Evolutionary conservation across 257 asterid genomes (phyloP), one percentile per base, ranked within the genome.

Genomic region (Eustoma russellianum): DNA sequence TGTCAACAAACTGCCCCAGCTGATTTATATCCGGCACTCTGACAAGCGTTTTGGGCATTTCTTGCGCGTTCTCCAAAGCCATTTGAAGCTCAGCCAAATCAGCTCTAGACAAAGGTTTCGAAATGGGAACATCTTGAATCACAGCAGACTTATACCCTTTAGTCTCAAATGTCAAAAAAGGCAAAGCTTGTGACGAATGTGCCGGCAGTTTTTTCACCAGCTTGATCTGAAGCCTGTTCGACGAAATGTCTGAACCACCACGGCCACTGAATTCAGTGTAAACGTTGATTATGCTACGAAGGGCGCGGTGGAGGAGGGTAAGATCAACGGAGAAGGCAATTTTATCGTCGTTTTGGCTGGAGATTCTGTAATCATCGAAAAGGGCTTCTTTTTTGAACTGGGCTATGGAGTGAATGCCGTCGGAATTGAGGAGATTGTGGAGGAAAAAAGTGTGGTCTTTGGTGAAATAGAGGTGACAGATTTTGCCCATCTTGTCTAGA

Each of bases 271-370:
- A 71, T 40, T 74, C 77, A 48, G 73, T 57, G 67, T 75, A 77
- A 74, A 83, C 65, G 66, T 86, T 59, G 74, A 90, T 77, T 74
- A 91, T 72, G 53, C 95, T 84, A 59, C 85, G 85, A 66, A 91
- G 82, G 64, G 98, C 98, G 46, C 96, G 87, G 74, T 84, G 98
- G 98, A 65, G 88, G 48, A 47, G 84, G 81, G 65, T 84, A 97
- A 19, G 3, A 19, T 84, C 98, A 72, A 91, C 52, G 61, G 95
- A 52, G 66, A 91, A 84, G 38, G 97, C 88, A 60, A 91, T 91
- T 6, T 53, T 56, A 66, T 84, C 85, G 33, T 79, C 84, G 68
- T 82, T 80, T 33, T 84, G 82, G 77, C 90, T 77, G 46, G 96
- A 82, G 46, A 87, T 85, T 10, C 77, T 75, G 58, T 82, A 84